Conservation (phyloP, 352 stramenopile genomes). For the Peronosclerospora sorghi region DNA sequence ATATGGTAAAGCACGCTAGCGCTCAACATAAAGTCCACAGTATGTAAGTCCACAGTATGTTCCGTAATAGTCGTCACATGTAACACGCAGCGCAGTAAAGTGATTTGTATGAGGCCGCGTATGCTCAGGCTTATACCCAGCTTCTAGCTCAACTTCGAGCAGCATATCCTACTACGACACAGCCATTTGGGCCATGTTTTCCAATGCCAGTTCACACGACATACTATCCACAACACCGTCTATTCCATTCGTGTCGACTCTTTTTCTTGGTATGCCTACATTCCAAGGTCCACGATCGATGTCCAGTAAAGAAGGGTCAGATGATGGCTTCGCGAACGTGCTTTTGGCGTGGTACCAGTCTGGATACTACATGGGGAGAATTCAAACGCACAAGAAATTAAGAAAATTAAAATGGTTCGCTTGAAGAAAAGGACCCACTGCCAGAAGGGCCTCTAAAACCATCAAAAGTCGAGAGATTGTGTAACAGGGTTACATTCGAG, state of each 20-base stretch:
- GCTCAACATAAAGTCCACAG: no score
- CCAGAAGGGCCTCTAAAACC: slow-evolving; percentile 3
- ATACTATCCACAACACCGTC: slow-evolving; percentile 17
- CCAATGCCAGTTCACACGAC: slow-evolving; percentile 15
- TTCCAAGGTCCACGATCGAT: slow-evolving; percentile 7
- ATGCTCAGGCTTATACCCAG: slow-evolving; percentile 54
- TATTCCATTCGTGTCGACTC: slow-evolving; percentile 12
- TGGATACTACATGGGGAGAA: slow-evolving; percentile 69
- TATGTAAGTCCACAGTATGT: no score
- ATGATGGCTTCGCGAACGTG: slow-evolving; percentile 61
- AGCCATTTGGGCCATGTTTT: slow-evolving; percentile 4
- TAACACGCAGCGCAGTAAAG: slow-evolving; percentile 14
- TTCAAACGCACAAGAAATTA: slow-evolving; percentile 72
- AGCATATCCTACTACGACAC: slow-evolving; percentile 15
- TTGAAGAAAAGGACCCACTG: background rate
- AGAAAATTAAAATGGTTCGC: slow-evolving; percentile 1
- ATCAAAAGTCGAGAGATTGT: slow-evolving; percentile 5
- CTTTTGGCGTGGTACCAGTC: slow-evolving; percentile 81
- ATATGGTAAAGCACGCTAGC: no score
- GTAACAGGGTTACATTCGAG: no score
- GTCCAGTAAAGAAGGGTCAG: slow-evolving; percentile 8
- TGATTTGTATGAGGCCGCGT: slow-evolving; percentile 53
- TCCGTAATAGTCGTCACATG: no score
- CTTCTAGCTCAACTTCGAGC: slow-evolving; percentile 49
- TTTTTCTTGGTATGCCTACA: slow-evolving; percentile 18